These are phyloP conservation scores for Exophiala bonariae DNA, from an alignment of 2,329 filamentous ascomycete species.

Conservation along the genomic window DNA sequence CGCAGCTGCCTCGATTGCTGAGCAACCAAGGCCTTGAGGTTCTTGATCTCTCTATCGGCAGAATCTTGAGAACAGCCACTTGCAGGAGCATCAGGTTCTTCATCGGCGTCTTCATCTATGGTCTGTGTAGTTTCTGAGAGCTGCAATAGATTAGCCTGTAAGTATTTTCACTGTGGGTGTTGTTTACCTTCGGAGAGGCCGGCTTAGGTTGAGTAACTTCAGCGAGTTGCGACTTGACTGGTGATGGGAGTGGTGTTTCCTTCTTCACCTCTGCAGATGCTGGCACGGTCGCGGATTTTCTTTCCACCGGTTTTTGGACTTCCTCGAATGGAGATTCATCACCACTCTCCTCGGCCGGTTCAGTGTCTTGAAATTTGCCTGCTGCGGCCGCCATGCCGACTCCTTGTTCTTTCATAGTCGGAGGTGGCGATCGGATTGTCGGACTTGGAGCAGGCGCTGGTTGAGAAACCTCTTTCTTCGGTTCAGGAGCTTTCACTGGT, in stretches of 20 bases:
- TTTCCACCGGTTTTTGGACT: constrained; percentile 69
- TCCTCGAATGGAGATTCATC: constrained; percentile 85
- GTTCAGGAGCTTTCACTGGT: constrained; percentile 44
- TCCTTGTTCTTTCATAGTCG: constrained; percentile 80
- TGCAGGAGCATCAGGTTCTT: constrained; percentile 6
- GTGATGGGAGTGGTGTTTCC: constrained; percentile 11
- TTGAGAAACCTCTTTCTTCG: constrained; percentile 47
- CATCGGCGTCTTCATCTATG: neutral
- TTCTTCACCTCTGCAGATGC: constrained; percentile 16
- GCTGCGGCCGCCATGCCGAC: constrained; percentile 82
- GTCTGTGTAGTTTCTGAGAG: constrained; percentile 9
- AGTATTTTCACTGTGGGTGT: neutral
- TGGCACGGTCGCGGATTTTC: constrained; percentile 22
- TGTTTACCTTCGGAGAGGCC: constrained; percentile 11
- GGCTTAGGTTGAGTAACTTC: constrained; percentile 11
- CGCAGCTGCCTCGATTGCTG: constrained; percentile 29
- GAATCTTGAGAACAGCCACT: constrained; percentile 7
- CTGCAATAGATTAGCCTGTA: constrained; percentile 4
- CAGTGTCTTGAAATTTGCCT: constrained; percentile 78
- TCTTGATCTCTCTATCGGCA: constrained; percentile 27
- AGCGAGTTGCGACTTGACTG: constrained; percentile 17
- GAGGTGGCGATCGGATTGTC: constrained; percentile 54
- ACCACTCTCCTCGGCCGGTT: constrained; percentile 60
- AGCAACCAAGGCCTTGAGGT: constrained; percentile 29
- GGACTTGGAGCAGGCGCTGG: constrained; percentile 34